Conservation (phyloP, 2,329 filamentous ascomycete genomes). For the Cladophialophora chaetospira region DNA sequence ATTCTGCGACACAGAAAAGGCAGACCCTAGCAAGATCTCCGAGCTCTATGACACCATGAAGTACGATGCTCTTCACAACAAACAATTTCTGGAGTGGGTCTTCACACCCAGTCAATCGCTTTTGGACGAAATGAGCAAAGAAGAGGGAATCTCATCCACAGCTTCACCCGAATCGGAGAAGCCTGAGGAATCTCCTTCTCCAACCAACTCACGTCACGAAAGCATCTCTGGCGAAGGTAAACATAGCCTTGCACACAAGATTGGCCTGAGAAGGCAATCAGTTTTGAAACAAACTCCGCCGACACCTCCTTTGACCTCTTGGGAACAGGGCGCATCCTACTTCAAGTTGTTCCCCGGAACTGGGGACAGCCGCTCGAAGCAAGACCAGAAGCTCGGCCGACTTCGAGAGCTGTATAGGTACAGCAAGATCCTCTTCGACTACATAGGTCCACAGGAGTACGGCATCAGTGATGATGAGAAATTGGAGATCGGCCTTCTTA, state of each 20-base stretch:
- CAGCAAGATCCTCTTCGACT: constrained; percentile 94
- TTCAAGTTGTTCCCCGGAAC: constrained; percentile 87
- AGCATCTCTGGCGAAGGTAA: constrained; percentile 33
- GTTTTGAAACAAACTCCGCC: constrained; percentile 46
- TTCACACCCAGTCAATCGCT: constrained; percentile 78
- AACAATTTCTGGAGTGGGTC: constrained; percentile 94
- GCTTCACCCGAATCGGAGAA: constrained; percentile 25
- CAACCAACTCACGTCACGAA: constrained; percentile 22
- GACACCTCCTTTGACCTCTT: constrained; percentile 55
- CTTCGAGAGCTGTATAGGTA: constrained; percentile 90
- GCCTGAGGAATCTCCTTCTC: constrained; percentile 18
- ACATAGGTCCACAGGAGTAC: constrained; percentile 97
- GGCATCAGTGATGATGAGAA: constrained; percentile 95
- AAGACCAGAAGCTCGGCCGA: constrained; percentile 81
- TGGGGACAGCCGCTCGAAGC: constrained; percentile 72
- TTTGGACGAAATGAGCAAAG: constrained; percentile 33
- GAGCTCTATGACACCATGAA: constrained; percentile 99
- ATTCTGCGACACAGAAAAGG: constrained; percentile 95
- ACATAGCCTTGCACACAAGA: constrained; percentile 41
- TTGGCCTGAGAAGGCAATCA: constrained; percentile 56
- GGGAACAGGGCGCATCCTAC: constrained; percentile 68
- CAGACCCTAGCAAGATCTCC: constrained; percentile 97
- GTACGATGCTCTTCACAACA: constrained; percentile 95
- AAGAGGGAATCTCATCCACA: constrained; percentile 27
- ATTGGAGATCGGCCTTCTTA: constrained; percentile 95